Conservation (phyloP, 2,329 filamentous ascomycete species). For the Scedosporium minutisporum region DNA sequence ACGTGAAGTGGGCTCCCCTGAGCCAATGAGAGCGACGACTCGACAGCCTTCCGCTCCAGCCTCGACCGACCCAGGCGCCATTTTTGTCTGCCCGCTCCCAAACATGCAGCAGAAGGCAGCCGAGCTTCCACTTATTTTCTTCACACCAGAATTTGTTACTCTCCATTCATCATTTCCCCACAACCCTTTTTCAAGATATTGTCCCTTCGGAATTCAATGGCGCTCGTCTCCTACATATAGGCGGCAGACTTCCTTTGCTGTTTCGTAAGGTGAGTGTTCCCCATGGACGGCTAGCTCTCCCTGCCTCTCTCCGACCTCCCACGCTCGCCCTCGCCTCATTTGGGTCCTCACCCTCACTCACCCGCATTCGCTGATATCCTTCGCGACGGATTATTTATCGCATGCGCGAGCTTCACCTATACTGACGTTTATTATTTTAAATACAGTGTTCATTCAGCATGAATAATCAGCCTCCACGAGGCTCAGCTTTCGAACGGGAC, state of each 20-base stretch:
- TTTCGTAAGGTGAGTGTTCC: background rate
- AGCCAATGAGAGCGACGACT: background rate
- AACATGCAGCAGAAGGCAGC: background rate
- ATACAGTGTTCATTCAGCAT: constrained; percentile 21
- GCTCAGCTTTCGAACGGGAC: constrained; percentile 36
- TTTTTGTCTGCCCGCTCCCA: constrained; percentile 4
- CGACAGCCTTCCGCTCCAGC: constrained; percentile 2
- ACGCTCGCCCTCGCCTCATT: background rate
- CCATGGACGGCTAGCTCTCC: background rate
- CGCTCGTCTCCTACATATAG: constrained; percentile 1
- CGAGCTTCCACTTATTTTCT: constrained; percentile 3
- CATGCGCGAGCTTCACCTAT: background rate
- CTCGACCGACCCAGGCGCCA: constrained; percentile 5
- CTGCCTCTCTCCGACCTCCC: background rate
- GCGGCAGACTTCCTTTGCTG: background rate
- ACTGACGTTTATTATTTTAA: background rate
- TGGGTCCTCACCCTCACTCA: background rate
- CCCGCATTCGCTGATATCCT: background rate
- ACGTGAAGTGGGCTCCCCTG: background rate
- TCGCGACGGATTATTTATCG: background rate
- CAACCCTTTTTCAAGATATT: background rate
- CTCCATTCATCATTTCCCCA: background rate
- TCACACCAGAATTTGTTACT: constrained; percentile 4
- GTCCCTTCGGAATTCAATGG: background rate
- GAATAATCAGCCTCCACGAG: constrained; percentile 37